Evolutionary conservation across 352 stramenopile genomes (phyloP).

Genomic region (Phytophthora fragariaefolia): DNA sequence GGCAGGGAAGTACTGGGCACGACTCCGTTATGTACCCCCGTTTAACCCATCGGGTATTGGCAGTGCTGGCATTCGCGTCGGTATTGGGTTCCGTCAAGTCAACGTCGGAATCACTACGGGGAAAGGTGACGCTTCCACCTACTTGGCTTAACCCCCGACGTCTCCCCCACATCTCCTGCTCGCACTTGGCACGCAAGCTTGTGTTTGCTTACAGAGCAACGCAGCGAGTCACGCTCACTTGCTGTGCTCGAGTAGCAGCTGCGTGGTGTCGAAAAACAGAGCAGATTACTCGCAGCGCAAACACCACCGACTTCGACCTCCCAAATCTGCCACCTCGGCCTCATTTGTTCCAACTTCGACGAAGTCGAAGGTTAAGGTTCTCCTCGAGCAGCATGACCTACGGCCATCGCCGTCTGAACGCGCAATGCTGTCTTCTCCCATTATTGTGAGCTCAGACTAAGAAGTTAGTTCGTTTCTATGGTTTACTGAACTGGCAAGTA

Average conservation of each 20-base stretch:
- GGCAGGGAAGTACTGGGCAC: background rate
- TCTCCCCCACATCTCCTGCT: background rate
- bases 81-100: background rate
- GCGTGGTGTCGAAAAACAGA: background rate
- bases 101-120: background rate
- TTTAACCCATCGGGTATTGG: background rate
- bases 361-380: background rate
- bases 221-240: conserved; percentile 4
- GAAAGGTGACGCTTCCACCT: too few relatives aligned
- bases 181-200: background rate
- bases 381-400: background rate
- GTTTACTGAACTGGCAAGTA: too few relatives aligned
- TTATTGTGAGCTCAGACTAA: background rate
- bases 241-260: background rate
- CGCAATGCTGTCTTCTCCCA: background rate
- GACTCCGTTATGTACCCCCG: background rate
- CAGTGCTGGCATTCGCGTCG: background rate
- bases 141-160: too few relatives aligned
- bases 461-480: conserved; percentile 5
- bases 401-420: conserved; percentile 14
- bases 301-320: background rate
- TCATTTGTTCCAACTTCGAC: conserved; percentile 22
- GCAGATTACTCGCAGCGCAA: background rate
- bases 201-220: conserved; percentile 1
- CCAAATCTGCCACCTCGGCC: conserved; percentile 13